Evolutionary conservation across 345 rosid species (phyloP).

Genomic region (Corymbia maculata): DNA sequence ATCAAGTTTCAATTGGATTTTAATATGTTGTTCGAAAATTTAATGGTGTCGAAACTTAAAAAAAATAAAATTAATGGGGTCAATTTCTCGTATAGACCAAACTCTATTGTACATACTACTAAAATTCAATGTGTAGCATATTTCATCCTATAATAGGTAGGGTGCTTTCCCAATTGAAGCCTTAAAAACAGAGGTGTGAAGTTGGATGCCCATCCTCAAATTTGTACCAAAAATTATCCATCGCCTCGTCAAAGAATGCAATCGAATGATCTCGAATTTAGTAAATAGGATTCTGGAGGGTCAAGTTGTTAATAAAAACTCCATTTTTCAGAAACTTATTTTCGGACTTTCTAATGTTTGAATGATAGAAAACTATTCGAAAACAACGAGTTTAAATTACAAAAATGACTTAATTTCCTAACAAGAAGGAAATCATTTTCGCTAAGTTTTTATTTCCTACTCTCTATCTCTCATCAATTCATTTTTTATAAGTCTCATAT

Average conservation of each 20-base stretch:
- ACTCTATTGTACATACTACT: no score
- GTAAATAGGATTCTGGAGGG: fast-evolving
- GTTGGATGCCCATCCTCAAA: neutral
- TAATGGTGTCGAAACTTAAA: no score
- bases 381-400: fast-evolving
- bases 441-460: neutral
- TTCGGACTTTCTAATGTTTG: fast-evolving
- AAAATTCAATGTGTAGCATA: neutral
- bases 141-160: neutral
- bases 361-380: neutral
- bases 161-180: neutral
- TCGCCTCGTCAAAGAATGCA: fast-evolving
- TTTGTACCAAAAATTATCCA: neutral
- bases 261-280: fast-evolving
- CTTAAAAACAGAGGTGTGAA: neutral
- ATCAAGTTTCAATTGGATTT: neutral
- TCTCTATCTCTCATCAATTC: neutral
- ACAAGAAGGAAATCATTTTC: neutral
- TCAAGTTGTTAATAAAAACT: fast-evolving
- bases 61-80: neutral
- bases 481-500: neutral
- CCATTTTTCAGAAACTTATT: fast-evolving
- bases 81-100: neutral
- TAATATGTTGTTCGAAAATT: neutral
- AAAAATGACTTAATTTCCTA: fast-evolving